These are phyloP conservation scores for thale cress (Arabidopsis thaliana) DNA, from an alignment of 345 rosid genomes.

Conservation along the genomic window DNA sequence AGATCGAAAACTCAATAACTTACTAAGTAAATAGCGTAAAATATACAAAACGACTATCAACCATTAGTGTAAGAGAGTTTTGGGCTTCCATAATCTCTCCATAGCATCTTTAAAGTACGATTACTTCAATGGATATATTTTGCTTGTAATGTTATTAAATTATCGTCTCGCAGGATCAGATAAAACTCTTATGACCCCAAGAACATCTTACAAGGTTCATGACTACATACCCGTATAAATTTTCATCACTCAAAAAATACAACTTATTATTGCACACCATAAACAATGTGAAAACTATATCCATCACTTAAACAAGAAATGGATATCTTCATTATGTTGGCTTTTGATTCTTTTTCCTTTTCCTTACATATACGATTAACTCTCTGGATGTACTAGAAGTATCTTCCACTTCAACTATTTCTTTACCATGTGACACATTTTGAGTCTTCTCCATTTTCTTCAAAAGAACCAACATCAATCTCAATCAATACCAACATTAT, in stretches of 20 bases:
- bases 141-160: too few species aligned
- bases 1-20: too few species aligned
- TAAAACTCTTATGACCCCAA: not conserved
- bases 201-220: not conserved
- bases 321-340: not conserved
- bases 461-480: not conserved
- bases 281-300: too few species aligned
- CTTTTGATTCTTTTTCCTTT: not conserved
- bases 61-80: not conserved
- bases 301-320: not conserved
- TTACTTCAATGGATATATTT: not conserved
- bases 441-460: slow-evolving; percentile 15
- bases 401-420: not conserved
- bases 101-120: not conserved
- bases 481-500: not conserved
- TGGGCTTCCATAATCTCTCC: not conserved
- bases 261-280: not conserved
- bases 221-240: not conserved
- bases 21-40: too few species aligned
- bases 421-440: not conserved
- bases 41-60: too few species aligned
- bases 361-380: not conserved
- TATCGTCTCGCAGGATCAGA: not conserved
- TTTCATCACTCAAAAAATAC: not conserved
- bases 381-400: not conserved